A percentile compares a stretch with the other conserved stretches of the same genome.
phyloP scores from a whole-genome alignment of 2,329 filamentous ascomycete species.

The Beauveria scarabaeidicola region DNA sequence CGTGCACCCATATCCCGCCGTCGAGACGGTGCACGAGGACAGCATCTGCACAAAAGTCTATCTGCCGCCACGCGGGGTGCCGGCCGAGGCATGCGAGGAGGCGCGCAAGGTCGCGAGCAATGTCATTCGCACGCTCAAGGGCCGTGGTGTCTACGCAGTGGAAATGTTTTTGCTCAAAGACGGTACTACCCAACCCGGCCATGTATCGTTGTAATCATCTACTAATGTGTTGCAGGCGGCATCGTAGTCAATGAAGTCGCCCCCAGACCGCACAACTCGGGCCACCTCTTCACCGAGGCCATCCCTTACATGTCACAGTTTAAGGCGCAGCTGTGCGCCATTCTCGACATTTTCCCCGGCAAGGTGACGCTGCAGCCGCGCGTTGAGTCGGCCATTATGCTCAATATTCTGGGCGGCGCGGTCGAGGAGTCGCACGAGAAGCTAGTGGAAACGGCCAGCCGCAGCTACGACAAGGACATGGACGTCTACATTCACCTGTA shows the following conservation, averaged over 20 bases:
- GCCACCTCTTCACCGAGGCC: slow-evolving; percentile 91
- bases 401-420: slow-evolving; percentile 71
- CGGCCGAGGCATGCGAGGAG: slow-evolving; percentile 47
- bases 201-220: neutral
- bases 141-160: slow-evolving; percentile 89
- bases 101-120: slow-evolving; percentile 71
- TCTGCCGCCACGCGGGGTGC: slow-evolving; percentile 67
- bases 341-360: slow-evolving; percentile 58
- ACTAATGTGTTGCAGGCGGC: slow-evolving; percentile 29
- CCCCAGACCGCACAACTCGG: slow-evolving; percentile 77
- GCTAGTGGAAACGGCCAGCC: slow-evolving; percentile 39
- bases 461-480: slow-evolving; percentile 34
- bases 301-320: slow-evolving; percentile 83
- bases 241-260: slow-evolving; percentile 83
- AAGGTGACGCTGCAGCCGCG: slow-evolving; percentile 47
- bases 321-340: slow-evolving; percentile 78
- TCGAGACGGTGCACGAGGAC: slow-evolving; percentile 93
- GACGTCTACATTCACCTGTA: slow-evolving; percentile 72
- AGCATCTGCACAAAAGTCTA: slow-evolving; percentile 92
- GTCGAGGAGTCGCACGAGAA: slow-evolving; percentile 50
- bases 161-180: slow-evolving; percentile 86
- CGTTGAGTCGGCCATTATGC: slow-evolving; percentile 61
- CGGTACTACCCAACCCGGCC: slow-evolving; percentile 29
- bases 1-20: slow-evolving; percentile 70
- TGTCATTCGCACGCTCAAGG: slow-evolving; percentile 72